These are phyloP conservation scores for Coprinopsis sp. DNA, from an alignment of 768 basidiomycete species.

Conservation along the genomic window DNA sequence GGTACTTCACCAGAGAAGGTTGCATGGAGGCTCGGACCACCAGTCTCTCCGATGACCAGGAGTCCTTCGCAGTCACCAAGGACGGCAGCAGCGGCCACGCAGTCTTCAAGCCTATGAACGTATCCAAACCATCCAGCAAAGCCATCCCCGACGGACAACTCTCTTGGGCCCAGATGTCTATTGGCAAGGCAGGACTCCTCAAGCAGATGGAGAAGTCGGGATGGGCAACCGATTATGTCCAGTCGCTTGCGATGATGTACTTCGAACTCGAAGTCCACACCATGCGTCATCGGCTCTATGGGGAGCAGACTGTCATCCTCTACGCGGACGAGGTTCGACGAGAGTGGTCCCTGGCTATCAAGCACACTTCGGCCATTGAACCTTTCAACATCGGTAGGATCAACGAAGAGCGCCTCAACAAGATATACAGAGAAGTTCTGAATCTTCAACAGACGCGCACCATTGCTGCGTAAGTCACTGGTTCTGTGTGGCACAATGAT, in stretches of 20 bases:
- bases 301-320: constrained; percentile 4
- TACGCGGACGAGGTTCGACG: constrained; percentile 11
- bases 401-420: constrained; percentile 1
- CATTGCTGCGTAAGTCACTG: neutral
- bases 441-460: neutral
- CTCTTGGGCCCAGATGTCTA: constrained; percentile 14
- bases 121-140: constrained; percentile 15
- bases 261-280: constrained; percentile 12
- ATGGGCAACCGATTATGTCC: constrained; percentile 10
- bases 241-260: constrained; percentile 10
- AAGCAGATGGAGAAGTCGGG: neutral
- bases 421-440: constrained; percentile 4
- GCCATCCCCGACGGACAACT: constrained; percentile 14
- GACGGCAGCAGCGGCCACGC: constrained; percentile 10
- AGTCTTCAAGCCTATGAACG: constrained; percentile 8
- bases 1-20: constrained; percentile 12
- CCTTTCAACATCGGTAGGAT: constrained; percentile 10
- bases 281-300: neutral
- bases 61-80: constrained; percentile 12
- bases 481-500: neutral
- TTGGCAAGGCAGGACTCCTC: constrained; percentile 14
- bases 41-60: neutral
- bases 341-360: constrained; percentile 11
- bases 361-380: neutral
- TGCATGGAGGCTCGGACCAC: constrained; percentile 7